These are phyloP conservation scores for Zymoseptoria brevis DNA, from an alignment of 2,329 filamentous ascomycete species.

Conservation along the genomic window DNA sequence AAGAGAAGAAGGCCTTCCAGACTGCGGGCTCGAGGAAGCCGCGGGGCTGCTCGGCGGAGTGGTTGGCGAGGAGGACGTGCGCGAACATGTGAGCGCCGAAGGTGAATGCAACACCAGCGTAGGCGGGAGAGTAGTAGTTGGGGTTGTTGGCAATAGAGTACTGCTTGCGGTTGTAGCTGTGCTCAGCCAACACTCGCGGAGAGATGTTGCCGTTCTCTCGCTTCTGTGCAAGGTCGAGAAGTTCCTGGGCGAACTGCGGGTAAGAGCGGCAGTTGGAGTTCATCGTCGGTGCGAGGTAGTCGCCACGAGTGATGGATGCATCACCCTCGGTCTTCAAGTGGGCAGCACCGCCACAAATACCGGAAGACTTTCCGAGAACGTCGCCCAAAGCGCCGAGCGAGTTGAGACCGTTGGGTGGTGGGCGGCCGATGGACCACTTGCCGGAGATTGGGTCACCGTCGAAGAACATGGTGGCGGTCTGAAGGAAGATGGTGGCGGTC, in stretches of 20 bases:
- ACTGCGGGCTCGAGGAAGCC: constrained; percentile 17
- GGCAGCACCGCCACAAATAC: constrained; percentile 20
- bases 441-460: constrained; percentile 17
- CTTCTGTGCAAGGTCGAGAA: constrained; percentile 18
- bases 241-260: constrained; percentile 18
- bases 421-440: constrained; percentile 15
- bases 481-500: constrained; percentile 19
- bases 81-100: constrained; percentile 25
- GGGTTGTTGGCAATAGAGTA: constrained; percentile 23
- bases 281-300: constrained; percentile 20
- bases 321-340: constrained; percentile 20
- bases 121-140: constrained; percentile 22
- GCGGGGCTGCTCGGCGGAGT: constrained; percentile 19
- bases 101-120: constrained; percentile 23
- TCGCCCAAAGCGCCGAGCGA: constrained; percentile 18
- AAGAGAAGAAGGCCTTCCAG: constrained; percentile 18
- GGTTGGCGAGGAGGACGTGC: constrained; percentile 19
- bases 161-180: constrained; percentile 21
- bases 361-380: constrained; percentile 19
- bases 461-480: constrained; percentile 21
- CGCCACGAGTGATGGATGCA: constrained; percentile 23
- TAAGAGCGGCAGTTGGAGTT: constrained; percentile 22
- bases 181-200: constrained; percentile 19
- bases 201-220: constrained; percentile 16
- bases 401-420: constrained; percentile 13